Evolutionary conservation across 2,329 filamentous ascomycete species (phyloP).

Genomic region (Colletotrichum coccodes): DNA sequence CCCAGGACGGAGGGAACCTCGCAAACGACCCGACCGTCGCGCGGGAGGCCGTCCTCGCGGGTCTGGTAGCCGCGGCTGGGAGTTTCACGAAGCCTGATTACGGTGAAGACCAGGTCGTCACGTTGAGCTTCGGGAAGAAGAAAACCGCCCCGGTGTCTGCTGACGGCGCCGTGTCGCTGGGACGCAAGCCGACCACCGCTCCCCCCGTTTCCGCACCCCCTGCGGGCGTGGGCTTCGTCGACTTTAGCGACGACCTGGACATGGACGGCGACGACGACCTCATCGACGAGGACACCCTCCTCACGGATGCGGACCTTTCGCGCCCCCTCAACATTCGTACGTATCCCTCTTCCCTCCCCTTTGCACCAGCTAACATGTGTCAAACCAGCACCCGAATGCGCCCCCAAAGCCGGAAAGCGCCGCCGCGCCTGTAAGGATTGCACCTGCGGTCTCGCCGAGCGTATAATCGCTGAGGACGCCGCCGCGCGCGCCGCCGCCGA

Average conservation of each 20-base stretch:
- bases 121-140: slow-evolving; percentile 52
- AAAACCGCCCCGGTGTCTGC: slow-evolving; percentile 41
- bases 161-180: slow-evolving; percentile 39
- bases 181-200: slow-evolving; percentile 50
- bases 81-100: slow-evolving; percentile 79
- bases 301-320: slow-evolving; percentile 86
- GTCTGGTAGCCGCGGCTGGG: slow-evolving; percentile 71
- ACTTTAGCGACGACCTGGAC: slow-evolving; percentile 67
- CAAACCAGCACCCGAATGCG: slow-evolving; percentile 79
- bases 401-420: slow-evolving; percentile 87
- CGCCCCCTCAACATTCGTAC: slow-evolving; percentile 83
- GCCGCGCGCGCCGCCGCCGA: slow-evolving; percentile 68
- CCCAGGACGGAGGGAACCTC: slow-evolving; percentile 73
- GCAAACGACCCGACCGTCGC: slow-evolving; percentile 59
- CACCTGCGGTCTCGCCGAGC: slow-evolving; percentile 90
- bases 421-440: slow-evolving; percentile 86
- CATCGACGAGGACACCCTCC: slow-evolving; percentile 89
- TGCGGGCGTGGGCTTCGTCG: slow-evolving; percentile 73
- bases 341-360: slow-evolving; percentile 47
- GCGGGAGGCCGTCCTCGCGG: slow-evolving; percentile 86
- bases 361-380: slow-evolving; percentile 38
- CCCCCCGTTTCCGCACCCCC: slow-evolving; percentile 55
- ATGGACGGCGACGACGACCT: slow-evolving; percentile 78
- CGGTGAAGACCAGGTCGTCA: slow-evolving; percentile 66
- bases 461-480: slow-evolving; percentile 67